Percentiles rank a stretch among this genome's conserved stretches.
Conservation (phyloP, 345 rosid genomes). For the Cardamine resedifolia region DNA sequence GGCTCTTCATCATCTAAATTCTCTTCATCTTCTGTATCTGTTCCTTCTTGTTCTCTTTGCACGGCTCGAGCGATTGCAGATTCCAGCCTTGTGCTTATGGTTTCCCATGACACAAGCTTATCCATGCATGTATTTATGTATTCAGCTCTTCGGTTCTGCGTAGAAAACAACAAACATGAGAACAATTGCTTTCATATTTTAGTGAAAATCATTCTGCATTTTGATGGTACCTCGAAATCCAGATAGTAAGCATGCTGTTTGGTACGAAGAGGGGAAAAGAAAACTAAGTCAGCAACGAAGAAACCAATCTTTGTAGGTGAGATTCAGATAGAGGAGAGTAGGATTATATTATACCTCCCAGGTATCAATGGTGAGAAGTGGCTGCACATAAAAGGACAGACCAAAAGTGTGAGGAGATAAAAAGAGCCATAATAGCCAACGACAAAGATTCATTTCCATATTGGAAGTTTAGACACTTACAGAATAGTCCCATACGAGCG, state of each 20-base stretch:
- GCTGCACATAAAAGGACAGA: slow-evolving; percentile 53
- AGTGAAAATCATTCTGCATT: slow-evolving; percentile 1
- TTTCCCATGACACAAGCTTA: slow-evolving; percentile 91
- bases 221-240: slow-evolving; percentile 71
- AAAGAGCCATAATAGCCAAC: slow-evolving; percentile 5
- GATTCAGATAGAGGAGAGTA: neutral
- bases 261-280: neutral
- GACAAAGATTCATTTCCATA: neutral
- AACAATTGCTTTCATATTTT: neutral
- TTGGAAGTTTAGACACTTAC: slow-evolving; percentile 45
- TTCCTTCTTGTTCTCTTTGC: slow-evolving; percentile 64
- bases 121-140: slow-evolving; percentile 68
- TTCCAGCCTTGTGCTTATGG: slow-evolving; percentile 67
- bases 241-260: slow-evolving; percentile 93
- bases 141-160: slow-evolving; percentile 67
- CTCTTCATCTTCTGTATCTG: slow-evolving; percentile 41
- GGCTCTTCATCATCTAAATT: slow-evolving; percentile 37
- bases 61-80: slow-evolving; percentile 58
- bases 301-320: slow-evolving; percentile 9
- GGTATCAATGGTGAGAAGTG: slow-evolving; percentile 85
- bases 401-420: slow-evolving; percentile 7
- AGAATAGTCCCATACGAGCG: slow-evolving; percentile 85
- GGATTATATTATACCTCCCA: slow-evolving; percentile 73
- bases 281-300: slow-evolving; percentile 13
- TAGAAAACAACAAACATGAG: slow-evolving; percentile 13